Evolutionary conservation across 176 grass and related monocot species (phyloP).

Genomic region (Coix lacrymajobi): DNA sequence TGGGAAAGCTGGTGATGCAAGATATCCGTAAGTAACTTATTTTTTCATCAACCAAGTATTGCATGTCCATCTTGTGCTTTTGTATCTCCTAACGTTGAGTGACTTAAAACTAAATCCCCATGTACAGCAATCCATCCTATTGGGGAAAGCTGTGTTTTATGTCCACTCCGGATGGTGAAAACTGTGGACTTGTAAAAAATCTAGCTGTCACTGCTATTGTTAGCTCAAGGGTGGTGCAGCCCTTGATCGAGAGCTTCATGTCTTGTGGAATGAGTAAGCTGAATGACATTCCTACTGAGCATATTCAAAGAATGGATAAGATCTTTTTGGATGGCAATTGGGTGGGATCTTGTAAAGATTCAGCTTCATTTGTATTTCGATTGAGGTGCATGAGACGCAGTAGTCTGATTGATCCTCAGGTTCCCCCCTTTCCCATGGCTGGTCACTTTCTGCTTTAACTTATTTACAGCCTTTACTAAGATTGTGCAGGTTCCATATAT

Average conservation of each 20-base stretch:
- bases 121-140: conserved; percentile 81
- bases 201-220: conserved; percentile 79
- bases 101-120: conserved; percentile 19
- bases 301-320: conserved; percentile 54
- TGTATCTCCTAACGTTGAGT: conserved; percentile 12
- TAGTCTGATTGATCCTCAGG: conserved; percentile 61
- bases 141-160: conserved; percentile 94
- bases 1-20: conserved; percentile 89
- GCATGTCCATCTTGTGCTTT: not conserved
- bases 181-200: conserved; percentile 96
- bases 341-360: conserved; percentile 67
- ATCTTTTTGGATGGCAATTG: conserved; percentile 83
- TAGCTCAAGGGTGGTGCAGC: conserved; percentile 61
- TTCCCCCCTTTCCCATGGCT: conserved; percentile 20
- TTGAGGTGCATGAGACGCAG: conserved; percentile 73
- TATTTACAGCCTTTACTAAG: not conserved
- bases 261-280: conserved; percentile 83
- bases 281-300: conserved; percentile 41
- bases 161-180: conserved; percentile 94
- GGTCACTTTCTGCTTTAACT: not conserved
- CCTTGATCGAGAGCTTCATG: conserved; percentile 70
- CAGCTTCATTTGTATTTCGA: conserved; percentile 63
- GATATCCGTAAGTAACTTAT: conserved; percentile 86
- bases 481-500: conserved; percentile 6
- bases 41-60: conserved; percentile 6